phyloP scores from a whole-genome alignment of 805 yeast genomes.

The Starmerella sirachaensis region DNA sequence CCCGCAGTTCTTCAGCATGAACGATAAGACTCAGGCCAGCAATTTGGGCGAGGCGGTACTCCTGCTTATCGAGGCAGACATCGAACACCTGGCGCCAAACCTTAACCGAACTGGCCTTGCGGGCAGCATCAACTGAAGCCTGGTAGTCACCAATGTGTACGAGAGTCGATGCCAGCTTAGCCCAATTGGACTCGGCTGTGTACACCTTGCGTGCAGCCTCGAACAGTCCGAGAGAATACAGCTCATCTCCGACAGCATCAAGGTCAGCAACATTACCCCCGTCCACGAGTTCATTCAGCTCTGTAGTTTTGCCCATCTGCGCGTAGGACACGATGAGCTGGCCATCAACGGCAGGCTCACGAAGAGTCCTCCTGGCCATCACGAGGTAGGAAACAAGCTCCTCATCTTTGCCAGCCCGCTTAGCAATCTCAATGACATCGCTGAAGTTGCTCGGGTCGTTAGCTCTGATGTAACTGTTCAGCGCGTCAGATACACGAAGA shows the following conservation, averaged over 20 bases:
- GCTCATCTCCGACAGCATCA: slow-evolving; percentile 82
- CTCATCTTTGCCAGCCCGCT: slow-evolving; percentile 92
- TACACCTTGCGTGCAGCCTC: slow-evolving; percentile 86
- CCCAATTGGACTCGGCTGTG: slow-evolving; percentile 79
- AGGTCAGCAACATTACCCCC: slow-evolving; percentile 88
- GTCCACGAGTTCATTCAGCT: slow-evolving; percentile 71
- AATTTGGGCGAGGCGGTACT: slow-evolving; percentile 93
- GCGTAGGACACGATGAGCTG: slow-evolving; percentile 84
- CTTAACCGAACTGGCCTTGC: slow-evolving; percentile 84
- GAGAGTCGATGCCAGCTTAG: slow-evolving; percentile 91
- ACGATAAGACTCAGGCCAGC: slow-evolving; percentile 95
- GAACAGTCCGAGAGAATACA: slow-evolving; percentile 69
- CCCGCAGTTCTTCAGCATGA: slow-evolving; percentile 94
- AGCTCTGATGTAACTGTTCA: slow-evolving; percentile 82
- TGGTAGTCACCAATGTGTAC: slow-evolving; percentile 88
- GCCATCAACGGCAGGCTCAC: slow-evolving; percentile 89
- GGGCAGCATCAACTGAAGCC: slow-evolving; percentile 95
- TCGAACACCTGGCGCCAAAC: slow-evolving; percentile 97
- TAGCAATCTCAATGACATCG: slow-evolving; percentile 87
- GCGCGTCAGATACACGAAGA: slow-evolving; percentile 79
- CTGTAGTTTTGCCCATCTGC: slow-evolving; percentile 55
- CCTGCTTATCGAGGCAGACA: slow-evolving; percentile 90
- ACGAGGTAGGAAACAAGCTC: slow-evolving; percentile 75
- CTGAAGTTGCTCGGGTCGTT: slow-evolving; percentile 81
- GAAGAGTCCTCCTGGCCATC: slow-evolving; percentile 83